Percentiles rank a stretch among this genome's conserved stretches.
Conservation (phyloP, 257 asterid genomes). For the Capsicum chinense region DNA sequence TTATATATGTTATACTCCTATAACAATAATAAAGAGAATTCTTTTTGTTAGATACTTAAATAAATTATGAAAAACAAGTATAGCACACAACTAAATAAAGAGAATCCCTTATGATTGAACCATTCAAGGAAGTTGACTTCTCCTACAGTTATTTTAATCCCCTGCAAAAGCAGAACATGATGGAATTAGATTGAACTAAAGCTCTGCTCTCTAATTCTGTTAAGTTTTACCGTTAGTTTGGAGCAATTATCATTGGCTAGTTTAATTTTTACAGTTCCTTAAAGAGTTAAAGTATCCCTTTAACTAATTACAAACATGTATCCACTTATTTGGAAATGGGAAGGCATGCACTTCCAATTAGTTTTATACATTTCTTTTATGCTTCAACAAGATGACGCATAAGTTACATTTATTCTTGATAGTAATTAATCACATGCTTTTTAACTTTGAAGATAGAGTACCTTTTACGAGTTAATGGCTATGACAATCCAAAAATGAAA, state of each 20-base stretch:
- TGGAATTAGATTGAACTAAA: too few relatives aligned
- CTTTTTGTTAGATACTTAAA: too few relatives aligned
- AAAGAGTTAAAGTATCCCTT: background rate
- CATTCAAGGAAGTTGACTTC: background rate
- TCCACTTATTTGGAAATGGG: background rate
- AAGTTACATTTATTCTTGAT: background rate
- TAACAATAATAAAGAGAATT: too few relatives aligned
- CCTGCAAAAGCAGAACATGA: background rate
- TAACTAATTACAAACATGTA: background rate
- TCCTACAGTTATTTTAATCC: too few relatives aligned
- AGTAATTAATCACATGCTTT: background rate
- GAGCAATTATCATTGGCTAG: background rate
- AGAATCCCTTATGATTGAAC: too few relatives aligned
- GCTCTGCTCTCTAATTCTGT: background rate
- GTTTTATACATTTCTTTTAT: background rate
- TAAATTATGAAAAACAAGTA: too few relatives aligned
- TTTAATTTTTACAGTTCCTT: background rate
- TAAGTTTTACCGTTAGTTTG: background rate
- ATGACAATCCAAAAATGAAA: background rate
- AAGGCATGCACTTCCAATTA: background rate
- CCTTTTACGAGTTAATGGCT: background rate
- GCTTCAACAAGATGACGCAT: conserved; percentile 5
- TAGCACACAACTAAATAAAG: too few relatives aligned
- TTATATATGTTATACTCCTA: too few relatives aligned
- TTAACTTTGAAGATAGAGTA: too few relatives aligned